Evolutionary conservation across 2,329 filamentous ascomycete genomes (phyloP), one percentile per base, ranked within the genome.

Genomic region (Hymenoscyphus scutula): DNA sequence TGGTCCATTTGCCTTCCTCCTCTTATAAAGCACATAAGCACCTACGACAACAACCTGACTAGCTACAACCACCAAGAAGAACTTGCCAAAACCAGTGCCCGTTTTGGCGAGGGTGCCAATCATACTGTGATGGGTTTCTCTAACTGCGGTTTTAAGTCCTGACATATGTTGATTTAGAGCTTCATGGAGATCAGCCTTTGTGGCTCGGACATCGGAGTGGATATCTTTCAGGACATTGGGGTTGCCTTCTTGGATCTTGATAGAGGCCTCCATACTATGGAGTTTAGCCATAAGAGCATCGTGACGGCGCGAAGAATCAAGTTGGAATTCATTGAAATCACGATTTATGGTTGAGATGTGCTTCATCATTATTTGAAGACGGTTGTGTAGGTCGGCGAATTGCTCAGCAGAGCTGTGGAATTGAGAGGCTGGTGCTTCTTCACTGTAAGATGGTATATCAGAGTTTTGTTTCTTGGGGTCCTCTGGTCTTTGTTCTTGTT

Each of bases 321-420:
- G n/a, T 57, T 81, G 77, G 61, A 84, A 76, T 45, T 79, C 75
- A 11, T 81, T 78, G 48, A 89, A 76, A 61, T 85, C 77, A 51
- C 81, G 81, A 75, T 85, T 86, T 62, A 91, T 79, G 68, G 82
- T 82, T 23, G 81, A 81, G 51, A 92, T 78, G 71, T 89, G 87
- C 76, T 91, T 87, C 75, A 86, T 86, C 63, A 91, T 80, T 69
- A 80, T 82, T 75, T 93, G 91, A 19, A 98, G 79, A 34, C 92
- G 89, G 78, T 89, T 89, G 79, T 96, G 89, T 15, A 98, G 82
- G 74, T 97, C 93, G 37, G 83, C 82, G 73, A 97, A 94, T 75
- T 97, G 92, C 60, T 81, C 76, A 45, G 79, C 77, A 1, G 80
- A 76, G 70, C 71, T 79, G 74, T 66, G 76, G 72, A 70, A 80